Conservation (phyloP, 805 yeast genomes). For the Metschnikowia lochheadii region DNA sequence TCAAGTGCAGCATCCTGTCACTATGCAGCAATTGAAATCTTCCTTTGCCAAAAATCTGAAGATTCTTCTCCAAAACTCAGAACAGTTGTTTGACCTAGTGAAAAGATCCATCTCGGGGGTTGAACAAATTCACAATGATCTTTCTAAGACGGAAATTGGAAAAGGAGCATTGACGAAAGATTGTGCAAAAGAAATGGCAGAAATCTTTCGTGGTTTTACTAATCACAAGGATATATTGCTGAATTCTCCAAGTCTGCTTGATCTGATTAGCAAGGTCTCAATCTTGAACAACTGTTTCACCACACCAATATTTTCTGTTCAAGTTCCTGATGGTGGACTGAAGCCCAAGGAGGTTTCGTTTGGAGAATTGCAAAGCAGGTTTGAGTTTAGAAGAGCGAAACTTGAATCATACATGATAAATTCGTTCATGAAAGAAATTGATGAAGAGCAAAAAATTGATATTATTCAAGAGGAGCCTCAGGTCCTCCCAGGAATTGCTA, state of each 20-base stretch:
- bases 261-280: neutral
- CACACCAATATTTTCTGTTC: constrained; percentile 5
- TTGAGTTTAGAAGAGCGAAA: neutral
- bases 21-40: constrained; percentile 24
- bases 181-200: neutral
- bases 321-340: constrained; percentile 5
- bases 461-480: neutral
- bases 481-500: neutral
- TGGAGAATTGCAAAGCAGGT: neutral
- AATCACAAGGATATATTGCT: neutral
- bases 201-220: neutral
- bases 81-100: constrained; percentile 56
- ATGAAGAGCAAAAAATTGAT: neutral
- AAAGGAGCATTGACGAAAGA: neutral
- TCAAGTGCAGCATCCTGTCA: constrained; percentile 50
- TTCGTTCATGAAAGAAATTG: neutral
- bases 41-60: constrained; percentile 6
- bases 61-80: constrained; percentile 49
- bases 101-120: constrained; percentile 29
- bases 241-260: neutral
- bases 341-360: constrained; percentile 20
- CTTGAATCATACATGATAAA: neutral
- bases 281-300: neutral
- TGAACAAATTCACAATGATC: neutral
- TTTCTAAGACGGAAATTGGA: neutral